Base-by-base conservation (phyloP, 1,284 basidiomycete species). In the Termitomyces sp. region DNA sequence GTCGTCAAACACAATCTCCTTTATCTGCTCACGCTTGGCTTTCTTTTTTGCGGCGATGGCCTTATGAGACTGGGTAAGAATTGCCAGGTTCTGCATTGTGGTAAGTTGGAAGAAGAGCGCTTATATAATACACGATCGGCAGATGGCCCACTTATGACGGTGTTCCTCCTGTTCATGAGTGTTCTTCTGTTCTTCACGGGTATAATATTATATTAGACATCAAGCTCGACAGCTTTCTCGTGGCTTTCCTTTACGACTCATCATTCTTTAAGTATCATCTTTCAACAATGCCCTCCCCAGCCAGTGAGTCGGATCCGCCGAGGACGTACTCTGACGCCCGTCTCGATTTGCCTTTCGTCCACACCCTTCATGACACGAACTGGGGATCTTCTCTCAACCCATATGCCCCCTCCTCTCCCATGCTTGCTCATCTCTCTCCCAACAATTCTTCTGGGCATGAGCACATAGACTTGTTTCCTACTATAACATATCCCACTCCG, bases 1-100 rank as follows among this genome's bases (percentile, higher is more conserved):
- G 33, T 91, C 88, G 64, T 93, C 88, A 60, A 91, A 93, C 4
- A 89, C 61, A 50, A 93, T 66, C 61, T 88, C 79, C 58, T 82
- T 82, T 58, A 90, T 69, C 66, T 88, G 84, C 7, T 75, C 72
- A 48, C 72, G 71, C 57, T 73, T 81, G 43, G 75, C 75, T 14
- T 72, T 74, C 60, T 75, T 82, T 66, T 89, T 89, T 18, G 82
- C 76, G 0, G 81, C 80, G 56, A 84, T 69, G 47, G 75, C 78
- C 19, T 66, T 70, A 66, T 85, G 83, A 19, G 83, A 80, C 31
- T 70, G 74, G 5, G 86, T 86, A 60, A 89, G 78, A 35, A 73
- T 57, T 24, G 76, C 61, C 55, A 84, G 56, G 68, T 88, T 58
- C 16, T 55, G 52, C 54, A 55, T 60, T 51, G 39, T 44, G 39